Base-by-base conservation (phyloP, 257 asterid genomes). In the Fraxinus americana region DNA sequence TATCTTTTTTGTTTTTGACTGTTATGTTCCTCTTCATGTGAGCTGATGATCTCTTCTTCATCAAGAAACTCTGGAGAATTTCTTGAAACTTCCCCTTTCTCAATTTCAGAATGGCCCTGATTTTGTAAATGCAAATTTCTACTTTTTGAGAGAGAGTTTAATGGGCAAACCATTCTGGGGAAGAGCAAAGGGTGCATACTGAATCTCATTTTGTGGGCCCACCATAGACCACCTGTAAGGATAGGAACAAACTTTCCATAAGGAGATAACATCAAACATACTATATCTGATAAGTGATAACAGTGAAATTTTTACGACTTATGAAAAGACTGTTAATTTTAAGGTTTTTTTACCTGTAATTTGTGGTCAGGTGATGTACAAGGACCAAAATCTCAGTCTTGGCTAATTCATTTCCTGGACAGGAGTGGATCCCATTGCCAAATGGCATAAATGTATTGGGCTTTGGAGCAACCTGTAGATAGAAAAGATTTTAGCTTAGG, bases 151-250 rank as follows among this genome's bases (percentile, higher is more conserved):
- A 17, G 88, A 81, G 16, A 94, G 82, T 69, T 79, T 91, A 75
- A 94, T 91, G 57, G 99, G 99, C 88, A 92, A 77, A n/a, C 99
- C 99, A 88, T 91, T 91, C 83, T 89, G 92, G 84, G 99, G 99
- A 87, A 94, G 97, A 38, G 98, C 92, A 88, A 94, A 94, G 66
- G 99, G 99, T 23, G 97, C 98, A 89, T 94, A 94, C 86, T 92
- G 97, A 78, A 94, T 92, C 50, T 94, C 98, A 88, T 88, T 90
- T 52, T 91, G 97, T 86, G 97, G 95, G 83, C 92, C 97, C 91
- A 88, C 80, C 87, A 88, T 72, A 85, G 91, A 86, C 98, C 97
- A 94, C 86, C 99, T 94, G 94, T 89, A 86, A 71, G 65, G 57
- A 80, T 66, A 61, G 32, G 73, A 74, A 76, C 75, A 82, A 82